Percentiles rank a stretch among this genome's conserved stretches.
phyloP scores from a whole-genome alignment of 108 stramenopile genomes.

The Hondaea fermentalgiana region DNA sequence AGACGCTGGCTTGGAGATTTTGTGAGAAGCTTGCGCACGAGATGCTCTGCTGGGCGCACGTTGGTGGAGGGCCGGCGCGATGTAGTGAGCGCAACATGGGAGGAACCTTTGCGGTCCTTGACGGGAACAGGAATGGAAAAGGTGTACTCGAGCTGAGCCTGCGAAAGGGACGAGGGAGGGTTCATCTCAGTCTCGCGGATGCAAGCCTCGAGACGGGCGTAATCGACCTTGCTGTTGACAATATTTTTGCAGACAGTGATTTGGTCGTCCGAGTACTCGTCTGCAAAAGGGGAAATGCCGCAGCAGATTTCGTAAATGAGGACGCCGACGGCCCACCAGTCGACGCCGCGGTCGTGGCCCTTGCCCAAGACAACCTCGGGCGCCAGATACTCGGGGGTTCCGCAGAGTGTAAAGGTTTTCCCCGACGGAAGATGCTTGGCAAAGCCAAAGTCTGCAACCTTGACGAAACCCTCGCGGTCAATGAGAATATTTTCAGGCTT shows the following conservation, averaged over 20 bases:
- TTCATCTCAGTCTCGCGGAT: constrained; percentile 12
- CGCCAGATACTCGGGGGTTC: constrained; percentile 88
- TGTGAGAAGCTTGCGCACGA: constrained; percentile 19
- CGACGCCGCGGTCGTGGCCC: constrained; percentile 52
- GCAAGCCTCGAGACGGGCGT: constrained; percentile 26
- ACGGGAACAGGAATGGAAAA: not conserved
- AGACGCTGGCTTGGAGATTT: not conserved
- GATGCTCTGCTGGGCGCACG: not conserved
- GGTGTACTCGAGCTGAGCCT: not conserved
- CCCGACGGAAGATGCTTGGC: constrained; percentile 66
- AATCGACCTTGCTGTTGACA: constrained; percentile 59
- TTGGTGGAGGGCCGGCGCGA: not conserved
- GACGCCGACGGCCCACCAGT: constrained; percentile 72
- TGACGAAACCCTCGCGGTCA: constrained; percentile 73
- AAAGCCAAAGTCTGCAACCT: constrained; percentile 80
- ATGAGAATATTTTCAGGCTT: constrained; percentile 89
- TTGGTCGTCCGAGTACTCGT: constrained; percentile 66
- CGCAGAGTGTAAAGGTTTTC: constrained; percentile 84
- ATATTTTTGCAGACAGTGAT: constrained; percentile 69
- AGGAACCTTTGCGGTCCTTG: not conserved
- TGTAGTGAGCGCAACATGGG: not conserved
- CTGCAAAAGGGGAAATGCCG: constrained; percentile 88
- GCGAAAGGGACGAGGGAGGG: not conserved
- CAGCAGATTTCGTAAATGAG: constrained; percentile 70
- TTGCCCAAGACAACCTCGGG: constrained; percentile 61